These are phyloP conservation scores for sorghum (Sorghum bicolor) DNA, from an alignment of 176 grass and related monocot species.

Conservation along the genomic window DNA sequence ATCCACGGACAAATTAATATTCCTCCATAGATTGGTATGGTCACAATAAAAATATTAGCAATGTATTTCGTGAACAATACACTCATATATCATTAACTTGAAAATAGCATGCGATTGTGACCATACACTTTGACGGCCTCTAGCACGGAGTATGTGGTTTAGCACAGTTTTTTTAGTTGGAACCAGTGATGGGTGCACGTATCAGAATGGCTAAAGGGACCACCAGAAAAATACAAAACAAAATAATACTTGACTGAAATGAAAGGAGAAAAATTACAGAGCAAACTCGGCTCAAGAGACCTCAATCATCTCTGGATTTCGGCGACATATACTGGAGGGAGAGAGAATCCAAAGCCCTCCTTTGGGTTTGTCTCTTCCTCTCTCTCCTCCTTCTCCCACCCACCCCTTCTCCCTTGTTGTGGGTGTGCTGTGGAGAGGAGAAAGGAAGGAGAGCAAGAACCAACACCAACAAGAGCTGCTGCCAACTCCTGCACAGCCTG, in stretches of 20 bases:
- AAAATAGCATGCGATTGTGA: neutral
- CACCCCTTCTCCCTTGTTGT: constrained; percentile 36
- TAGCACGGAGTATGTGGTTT: neutral
- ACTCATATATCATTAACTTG: neutral
- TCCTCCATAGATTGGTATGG: neutral
- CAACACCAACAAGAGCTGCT: constrained; percentile 41
- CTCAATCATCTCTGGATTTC: constrained; percentile 56
- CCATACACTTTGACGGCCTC: neutral
- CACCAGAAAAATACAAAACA: neutral
- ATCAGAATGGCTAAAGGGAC: neutral
- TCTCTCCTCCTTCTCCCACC: constrained; percentile 41
- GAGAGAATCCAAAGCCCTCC: constrained; percentile 87
- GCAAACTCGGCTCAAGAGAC: constrained; percentile 31
- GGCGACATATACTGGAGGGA: constrained; percentile 58
- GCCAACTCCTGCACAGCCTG: constrained; percentile 51
- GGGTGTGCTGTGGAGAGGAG: constrained; percentile 42
- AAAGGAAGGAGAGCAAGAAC: constrained; percentile 44
- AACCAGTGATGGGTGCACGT: neutral
- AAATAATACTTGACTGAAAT: neutral
- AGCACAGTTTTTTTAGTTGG: neutral
- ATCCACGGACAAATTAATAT: neutral
- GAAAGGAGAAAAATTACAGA: constrained; percentile 25
- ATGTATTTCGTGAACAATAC: neutral
- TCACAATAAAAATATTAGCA: neutral
- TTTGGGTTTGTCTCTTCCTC: constrained; percentile 67